Conservation (phyloP, 1,284 basidiomycete genomes). For the Rhodotorula mucilaginosa region DNA sequence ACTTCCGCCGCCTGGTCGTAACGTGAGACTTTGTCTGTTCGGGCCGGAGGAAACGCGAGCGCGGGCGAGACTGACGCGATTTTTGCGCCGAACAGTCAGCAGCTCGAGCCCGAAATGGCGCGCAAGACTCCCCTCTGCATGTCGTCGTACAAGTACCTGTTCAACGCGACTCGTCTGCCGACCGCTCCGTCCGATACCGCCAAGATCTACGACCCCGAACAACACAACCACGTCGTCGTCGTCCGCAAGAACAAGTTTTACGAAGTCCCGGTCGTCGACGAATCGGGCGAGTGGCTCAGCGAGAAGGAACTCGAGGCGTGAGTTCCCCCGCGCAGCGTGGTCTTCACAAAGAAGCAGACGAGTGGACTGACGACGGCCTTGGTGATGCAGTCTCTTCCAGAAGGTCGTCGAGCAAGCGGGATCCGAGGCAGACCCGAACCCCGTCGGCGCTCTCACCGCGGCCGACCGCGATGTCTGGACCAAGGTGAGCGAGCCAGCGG, state of each 20-base stretch:
- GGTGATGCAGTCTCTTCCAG: slow-evolving; percentile 64
- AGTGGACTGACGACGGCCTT: neutral
- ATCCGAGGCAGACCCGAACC: slow-evolving; percentile 53
- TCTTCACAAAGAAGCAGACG: neutral
- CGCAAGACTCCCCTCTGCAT: slow-evolving; percentile 82
- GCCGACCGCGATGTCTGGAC: slow-evolving; percentile 92
- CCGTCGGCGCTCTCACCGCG: slow-evolving; percentile 77
- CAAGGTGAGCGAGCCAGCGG: slow-evolving; percentile 55
- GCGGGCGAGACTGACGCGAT: neutral
- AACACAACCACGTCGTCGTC: slow-evolving; percentile 85
- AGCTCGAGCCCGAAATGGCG: slow-evolving; percentile 85
- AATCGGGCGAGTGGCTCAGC: slow-evolving; percentile 65
- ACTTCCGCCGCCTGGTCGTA: slow-evolving; percentile 77
- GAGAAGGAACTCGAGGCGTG: slow-evolving; percentile 73
- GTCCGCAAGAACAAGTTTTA: slow-evolving; percentile 89
- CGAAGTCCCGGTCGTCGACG: slow-evolving; percentile 66
- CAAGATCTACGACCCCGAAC: slow-evolving; percentile 69
- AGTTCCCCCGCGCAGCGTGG: slow-evolving; percentile 16
- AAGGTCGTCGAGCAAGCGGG: slow-evolving; percentile 71
- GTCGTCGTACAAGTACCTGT: slow-evolving; percentile 94
- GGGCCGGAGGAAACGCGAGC: no score
- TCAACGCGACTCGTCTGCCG: slow-evolving; percentile 87
- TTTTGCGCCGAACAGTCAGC: slow-evolving; percentile 55
- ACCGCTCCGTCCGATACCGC: slow-evolving; percentile 79
- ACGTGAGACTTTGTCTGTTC: slow-evolving; percentile 56